Base-by-base conservation (phyloP, 2,329 filamentous ascomycete genomes). In the Coleophoma crateriformis region DNA sequence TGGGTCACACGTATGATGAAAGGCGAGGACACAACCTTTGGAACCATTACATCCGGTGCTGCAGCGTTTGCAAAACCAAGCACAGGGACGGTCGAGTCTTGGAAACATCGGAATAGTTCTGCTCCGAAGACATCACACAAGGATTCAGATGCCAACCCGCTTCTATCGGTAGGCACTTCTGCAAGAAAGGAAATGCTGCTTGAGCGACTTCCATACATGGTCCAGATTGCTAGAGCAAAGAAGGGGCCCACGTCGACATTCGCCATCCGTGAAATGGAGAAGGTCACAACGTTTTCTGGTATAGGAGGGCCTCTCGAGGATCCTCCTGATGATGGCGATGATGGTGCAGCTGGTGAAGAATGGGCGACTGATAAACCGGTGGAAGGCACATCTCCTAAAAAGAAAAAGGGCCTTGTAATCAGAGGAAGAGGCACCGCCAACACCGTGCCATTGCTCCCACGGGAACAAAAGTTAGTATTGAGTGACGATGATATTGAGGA, bases 401-500 rank as follows among this genome's bases (percentile, higher is more conserved):
- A 79, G 66, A 75, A 68, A 61, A 66, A 58, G 22, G 55, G 58
- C 40, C 58, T 58, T 11, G 55, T 58, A 19, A 20, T 20, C 49
- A 59, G 54, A 53, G 56, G 55, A 55, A 50, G 51, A 35, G 60
- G 55, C 27, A 50, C 38, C 39, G 51, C 51, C 37, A 49, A 38
- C 47, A 52, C 54, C 8, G 13, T 61, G 22, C 50, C 57, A 8
- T 38, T 59, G 20, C 46, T 50, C 46, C 53, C 61, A 45, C 39
- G 33, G 54, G 70, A 82, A 53, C 81, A 84, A 64, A 87, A 85
- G 59, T 68, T 91, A 55, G 79, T 89, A 41, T 69, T 92, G 38
- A 89, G 84, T 58, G 88, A 94, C 61, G 88, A 94, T 68, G 88
- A 94, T 71, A 92, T 94, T 63, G 87, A 90, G 65, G 88, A 91